These are phyloP conservation scores for Apostasia ramifera DNA, from an alignment of 106 monocot species.

Conservation along the genomic window DNA sequence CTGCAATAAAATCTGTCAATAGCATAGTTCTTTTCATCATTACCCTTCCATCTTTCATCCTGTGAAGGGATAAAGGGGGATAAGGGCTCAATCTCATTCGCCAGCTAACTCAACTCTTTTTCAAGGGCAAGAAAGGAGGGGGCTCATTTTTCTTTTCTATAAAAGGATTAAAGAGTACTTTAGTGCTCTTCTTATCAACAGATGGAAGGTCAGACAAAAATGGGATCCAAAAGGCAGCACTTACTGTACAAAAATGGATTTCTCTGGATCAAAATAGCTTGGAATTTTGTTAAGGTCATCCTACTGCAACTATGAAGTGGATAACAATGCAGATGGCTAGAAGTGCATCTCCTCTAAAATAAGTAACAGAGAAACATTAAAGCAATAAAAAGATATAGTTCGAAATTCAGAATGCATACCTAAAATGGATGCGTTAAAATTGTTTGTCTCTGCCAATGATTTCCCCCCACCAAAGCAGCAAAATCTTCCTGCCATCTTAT, in stretches of 20 bases:
- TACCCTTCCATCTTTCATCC: too few species aligned
- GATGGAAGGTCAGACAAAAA: too few species aligned
- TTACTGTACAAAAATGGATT: neutral
- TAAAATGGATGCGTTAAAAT: neutral
- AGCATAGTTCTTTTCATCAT: too few species aligned
- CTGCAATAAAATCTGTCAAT: too few species aligned
- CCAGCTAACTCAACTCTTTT: too few species aligned
- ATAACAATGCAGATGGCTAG: neutral
- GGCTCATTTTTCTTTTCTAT: too few species aligned
- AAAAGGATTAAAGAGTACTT: too few species aligned
- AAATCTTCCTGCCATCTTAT: slow-evolving; percentile 3
- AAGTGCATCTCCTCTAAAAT: too few species aligned
- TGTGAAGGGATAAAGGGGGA: too few species aligned
- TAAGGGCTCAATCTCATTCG: too few species aligned
- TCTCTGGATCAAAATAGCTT: neutral
- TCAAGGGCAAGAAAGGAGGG: too few species aligned
- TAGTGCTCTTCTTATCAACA: too few species aligned
- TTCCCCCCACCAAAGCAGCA: slow-evolving; percentile 3
- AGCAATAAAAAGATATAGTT: neutral
- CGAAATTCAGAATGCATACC: neutral
- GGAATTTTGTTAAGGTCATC: neutral
- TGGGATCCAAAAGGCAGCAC: neutral
- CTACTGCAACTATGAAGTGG: neutral
- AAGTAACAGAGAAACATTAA: neutral
- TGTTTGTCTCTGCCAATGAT: neutral